These are phyloP conservation scores for Candida verbasci DNA, from an alignment of 805 yeast genomes.

Conservation along the genomic window DNA sequence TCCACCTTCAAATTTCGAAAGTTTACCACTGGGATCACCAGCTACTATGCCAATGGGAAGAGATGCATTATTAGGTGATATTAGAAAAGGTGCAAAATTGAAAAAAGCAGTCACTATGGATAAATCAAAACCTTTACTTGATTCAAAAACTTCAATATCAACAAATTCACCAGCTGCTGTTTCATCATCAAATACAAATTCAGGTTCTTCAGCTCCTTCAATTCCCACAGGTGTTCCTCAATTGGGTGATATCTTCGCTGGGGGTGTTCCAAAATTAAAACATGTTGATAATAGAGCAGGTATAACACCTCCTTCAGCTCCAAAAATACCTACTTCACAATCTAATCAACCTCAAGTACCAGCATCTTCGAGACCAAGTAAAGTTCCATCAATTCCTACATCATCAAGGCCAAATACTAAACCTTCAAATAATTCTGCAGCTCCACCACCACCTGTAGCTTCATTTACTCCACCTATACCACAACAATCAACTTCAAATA, in stretches of 20 bases:
- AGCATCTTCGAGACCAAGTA: constrained; percentile 11
- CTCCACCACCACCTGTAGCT: constrained; percentile 4
- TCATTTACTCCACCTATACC: constrained; percentile 4
- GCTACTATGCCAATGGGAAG: constrained; percentile 25
- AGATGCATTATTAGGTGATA: constrained; percentile 68
- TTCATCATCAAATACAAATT: constrained; percentile 7
- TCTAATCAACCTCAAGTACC: constrained; percentile 3
- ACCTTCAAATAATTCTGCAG: constrained; percentile 8
- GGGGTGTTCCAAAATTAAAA: constrained; percentile 72
- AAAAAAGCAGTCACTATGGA: constrained; percentile 43
- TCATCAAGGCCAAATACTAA: constrained; percentile 10
- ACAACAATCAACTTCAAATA: neutral
- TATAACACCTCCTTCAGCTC: constrained; percentile 34
- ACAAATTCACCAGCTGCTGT: constrained; percentile 15
- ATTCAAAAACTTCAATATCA: constrained; percentile 35
- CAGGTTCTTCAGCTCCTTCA: constrained; percentile 8
- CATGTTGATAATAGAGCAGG: constrained; percentile 34
- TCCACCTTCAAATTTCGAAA: constrained; percentile 26
- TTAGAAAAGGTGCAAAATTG: constrained; percentile 52
- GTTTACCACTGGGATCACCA: constrained; percentile 17
- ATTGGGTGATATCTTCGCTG: constrained; percentile 69
- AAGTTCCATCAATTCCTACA: too few relatives aligned
- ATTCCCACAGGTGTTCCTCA: constrained; percentile 40
- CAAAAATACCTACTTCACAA: constrained; percentile 25
- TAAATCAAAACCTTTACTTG: constrained; percentile 57